Conservation (phyloP, 2,329 filamentous ascomycete genomes). For the Neonectria magnoliae region DNA sequence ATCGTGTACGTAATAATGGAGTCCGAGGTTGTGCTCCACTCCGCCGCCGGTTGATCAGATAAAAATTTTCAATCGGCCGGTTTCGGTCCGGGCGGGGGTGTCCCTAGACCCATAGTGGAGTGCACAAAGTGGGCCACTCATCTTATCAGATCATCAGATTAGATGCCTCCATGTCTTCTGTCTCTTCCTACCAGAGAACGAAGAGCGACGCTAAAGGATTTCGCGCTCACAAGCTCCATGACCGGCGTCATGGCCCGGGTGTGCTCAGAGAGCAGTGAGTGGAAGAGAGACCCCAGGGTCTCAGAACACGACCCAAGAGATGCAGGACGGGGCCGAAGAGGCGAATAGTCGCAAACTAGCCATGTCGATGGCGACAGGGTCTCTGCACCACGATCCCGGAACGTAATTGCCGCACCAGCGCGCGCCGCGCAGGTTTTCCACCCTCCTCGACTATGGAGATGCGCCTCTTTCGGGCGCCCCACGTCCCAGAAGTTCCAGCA, state of each 20-base stretch:
- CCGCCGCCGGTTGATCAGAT: conserved; percentile 37
- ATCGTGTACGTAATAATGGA: conserved; percentile 28
- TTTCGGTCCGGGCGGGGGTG: conserved; percentile 33
- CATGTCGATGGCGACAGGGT: conserved; percentile 16
- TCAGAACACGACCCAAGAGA: conserved; percentile 6
- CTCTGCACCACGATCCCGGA: conserved; percentile 21
- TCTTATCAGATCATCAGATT: conserved; percentile 60
- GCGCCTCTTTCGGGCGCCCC: conserved; percentile 7
- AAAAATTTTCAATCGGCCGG: conserved; percentile 40
- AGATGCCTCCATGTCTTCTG: conserved; percentile 42
- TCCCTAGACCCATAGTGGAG: conserved; percentile 11
- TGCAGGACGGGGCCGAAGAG: conserved; percentile 1
- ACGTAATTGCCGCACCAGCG: conserved; percentile 38
- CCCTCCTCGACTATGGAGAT: conserved; percentile 11
- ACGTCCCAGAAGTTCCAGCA: conserved; percentile 12
- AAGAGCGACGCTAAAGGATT: background rate
- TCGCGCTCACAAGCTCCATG: conserved; percentile 1
- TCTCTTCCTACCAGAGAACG: conserved; percentile 8
- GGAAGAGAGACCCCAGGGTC: background rate
- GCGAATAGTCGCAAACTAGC: conserved; percentile 3
- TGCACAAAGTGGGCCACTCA: conserved; percentile 33
- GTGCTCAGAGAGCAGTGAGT: conserved; percentile 1
- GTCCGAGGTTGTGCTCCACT: conserved; percentile 11
- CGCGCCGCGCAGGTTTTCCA: conserved; percentile 12
- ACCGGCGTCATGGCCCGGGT: background rate